Percentiles rank a stretch among this genome's conserved stretches.
These are phyloP conservation scores for Onygena corvina DNA, from an alignment of 2,329 filamentous ascomycete species.

Conservation along the genomic window DNA sequence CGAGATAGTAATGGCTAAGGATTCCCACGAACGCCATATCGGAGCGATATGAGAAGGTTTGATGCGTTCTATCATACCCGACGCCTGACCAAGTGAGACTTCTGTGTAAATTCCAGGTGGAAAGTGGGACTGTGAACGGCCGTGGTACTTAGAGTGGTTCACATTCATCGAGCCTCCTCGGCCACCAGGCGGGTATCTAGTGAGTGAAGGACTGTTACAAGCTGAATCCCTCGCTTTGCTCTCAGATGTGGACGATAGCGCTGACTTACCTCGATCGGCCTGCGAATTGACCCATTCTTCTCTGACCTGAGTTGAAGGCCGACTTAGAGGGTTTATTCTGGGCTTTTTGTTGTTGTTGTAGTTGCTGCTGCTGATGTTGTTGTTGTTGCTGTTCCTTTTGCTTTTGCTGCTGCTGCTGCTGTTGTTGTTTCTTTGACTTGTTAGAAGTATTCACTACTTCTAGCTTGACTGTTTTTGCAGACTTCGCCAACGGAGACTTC, in stretches of 20 bases:
- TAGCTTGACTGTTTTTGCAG: neutral
- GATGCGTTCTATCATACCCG: conserved; percentile 6
- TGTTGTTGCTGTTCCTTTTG: neutral
- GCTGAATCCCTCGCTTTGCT: neutral
- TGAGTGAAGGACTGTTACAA: neutral
- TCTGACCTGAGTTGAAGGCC: neutral
- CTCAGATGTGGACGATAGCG: neutral
- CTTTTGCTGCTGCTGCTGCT: neutral
- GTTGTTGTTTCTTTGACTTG: neutral
- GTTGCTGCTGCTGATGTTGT: neutral
- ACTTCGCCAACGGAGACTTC: neutral
- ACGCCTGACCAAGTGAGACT: neutral
- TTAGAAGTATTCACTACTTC: neutral
- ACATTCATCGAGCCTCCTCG: neutral
- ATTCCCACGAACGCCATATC: conserved; percentile 32
- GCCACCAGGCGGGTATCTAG: neutral
- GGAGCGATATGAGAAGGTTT: conserved; percentile 11
- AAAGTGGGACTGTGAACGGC: neutral
- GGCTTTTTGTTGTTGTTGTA: neutral
- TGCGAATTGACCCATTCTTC: neutral
- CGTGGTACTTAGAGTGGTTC: neutral
- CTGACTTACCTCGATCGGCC: neutral
- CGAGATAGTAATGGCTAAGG: conserved; percentile 27
- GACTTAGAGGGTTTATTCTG: neutral
- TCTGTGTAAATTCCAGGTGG: conserved; percentile 2